Evolutionary conservation across 2,329 filamentous ascomycete genomes (phyloP), one percentile per base, ranked within the genome.

Genomic region (Diaporthe australafricana): DNA sequence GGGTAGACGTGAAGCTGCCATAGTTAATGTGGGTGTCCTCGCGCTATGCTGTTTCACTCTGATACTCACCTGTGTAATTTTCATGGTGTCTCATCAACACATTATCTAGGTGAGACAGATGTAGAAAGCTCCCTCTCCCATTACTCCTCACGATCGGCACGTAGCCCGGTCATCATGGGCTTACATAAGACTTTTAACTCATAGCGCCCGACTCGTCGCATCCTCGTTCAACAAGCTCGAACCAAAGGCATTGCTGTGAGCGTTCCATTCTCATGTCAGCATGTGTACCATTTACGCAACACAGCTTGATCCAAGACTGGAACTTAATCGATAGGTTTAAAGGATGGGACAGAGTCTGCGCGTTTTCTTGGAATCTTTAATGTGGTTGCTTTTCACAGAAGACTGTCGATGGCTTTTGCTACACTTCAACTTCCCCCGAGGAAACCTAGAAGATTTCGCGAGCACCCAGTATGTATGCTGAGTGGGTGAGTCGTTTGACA

Each of bases 1-100:
- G 93, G 92, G 79, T 94, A 94, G 60, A 92, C 86, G 80, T 91
- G 93, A 45, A 94, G 85, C 88, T 91, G 74, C 9, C 20, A 52
- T 27, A 22, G 17, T 55, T 20, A 62, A 45, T 16, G 14, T 16
- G 22, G 17, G n/a, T 14, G 5, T 9, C 17, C 20, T 32, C n/a
- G 25, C 22, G 16, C 25, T 7, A 11, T 40, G 12, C 5, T 16
- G 22, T 30, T 22, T 16, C 32, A 8, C 27, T 25, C 5, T 40
- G 4, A 8, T 12, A 40, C 71, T 68, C 25, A 63, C 71, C 47
- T 68, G 53, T 50, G 71, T 73, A 20, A 73, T 35, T 57, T 68
- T 71, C 71, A 73, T 73, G 14, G 12, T 67, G 11, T 52, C n/a
- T 25, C 6, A 16, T 25, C 14, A 14, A 17, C 12, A 50, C 20